A percentile compares a stretch with the other conserved stretches of the same genome.
Conservation (phyloP, 805 yeast genomes). For the Cyberlindnera meyerae region DNA sequence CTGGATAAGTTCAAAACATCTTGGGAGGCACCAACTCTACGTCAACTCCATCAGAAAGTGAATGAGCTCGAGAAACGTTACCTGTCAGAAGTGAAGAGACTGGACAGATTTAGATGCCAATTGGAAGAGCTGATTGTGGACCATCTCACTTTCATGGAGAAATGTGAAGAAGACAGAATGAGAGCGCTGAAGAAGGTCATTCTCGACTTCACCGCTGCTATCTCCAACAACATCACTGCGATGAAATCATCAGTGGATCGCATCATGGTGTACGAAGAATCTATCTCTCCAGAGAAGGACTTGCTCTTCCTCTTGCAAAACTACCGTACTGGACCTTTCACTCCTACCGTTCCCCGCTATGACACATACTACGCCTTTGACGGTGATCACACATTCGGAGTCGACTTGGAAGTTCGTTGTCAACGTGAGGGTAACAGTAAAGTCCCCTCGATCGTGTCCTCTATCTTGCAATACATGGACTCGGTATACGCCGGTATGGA, state of each 20-base stretch:
- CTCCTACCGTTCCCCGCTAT: conserved; percentile 67
- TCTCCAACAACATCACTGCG: conserved; percentile 54
- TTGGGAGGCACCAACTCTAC: conserved; percentile 46
- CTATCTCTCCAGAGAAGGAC: conserved; percentile 67
- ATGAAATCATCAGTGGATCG: conserved; percentile 58
- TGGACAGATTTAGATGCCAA: conserved; percentile 66
- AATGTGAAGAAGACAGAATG: conserved; percentile 75
- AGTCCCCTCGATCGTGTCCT: conserved; percentile 64
- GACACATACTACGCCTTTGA: conserved; percentile 76
- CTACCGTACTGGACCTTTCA: conserved; percentile 68
- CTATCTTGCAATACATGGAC: conserved; percentile 65
- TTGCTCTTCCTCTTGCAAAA: conserved; percentile 60
- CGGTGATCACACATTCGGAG: conserved; percentile 71
- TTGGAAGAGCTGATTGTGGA: conserved; percentile 70
- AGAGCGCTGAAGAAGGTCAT: conserved; percentile 72
- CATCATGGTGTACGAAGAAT: conserved; percentile 59
- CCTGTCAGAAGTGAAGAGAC: conserved; percentile 45
- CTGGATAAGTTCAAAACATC: conserved; percentile 25
- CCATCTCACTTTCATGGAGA: conserved; percentile 71
- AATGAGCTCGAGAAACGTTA: conserved; percentile 53
- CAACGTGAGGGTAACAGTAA: conserved; percentile 66
- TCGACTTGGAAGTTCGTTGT: conserved; percentile 65
- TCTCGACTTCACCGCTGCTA: conserved; percentile 63
- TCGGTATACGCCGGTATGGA: conserved; percentile 61
- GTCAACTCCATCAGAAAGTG: conserved; percentile 53